Base-by-base conservation (phyloP, 2,329 filamentous ascomycete genomes). In the Pseudogymnoascus sp. region DNA sequence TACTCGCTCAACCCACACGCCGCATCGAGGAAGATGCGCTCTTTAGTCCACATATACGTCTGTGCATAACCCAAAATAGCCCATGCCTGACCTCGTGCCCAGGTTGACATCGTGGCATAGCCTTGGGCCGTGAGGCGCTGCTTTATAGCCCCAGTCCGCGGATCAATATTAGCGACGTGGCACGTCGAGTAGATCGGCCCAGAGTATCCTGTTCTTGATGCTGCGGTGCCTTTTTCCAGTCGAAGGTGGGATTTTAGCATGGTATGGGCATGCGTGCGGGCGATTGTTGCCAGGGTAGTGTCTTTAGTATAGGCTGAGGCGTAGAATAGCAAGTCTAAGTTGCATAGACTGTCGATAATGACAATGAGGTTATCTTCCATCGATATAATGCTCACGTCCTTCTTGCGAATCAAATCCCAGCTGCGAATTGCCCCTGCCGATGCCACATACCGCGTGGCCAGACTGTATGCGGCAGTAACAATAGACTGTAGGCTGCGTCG, bases 21-120 rank as follows among this genome's bases (percentile, higher is more conserved):
- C 0, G 79, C 78, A 0, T 75, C 65, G 0, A 81, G 68, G 41
- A 80, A 81, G 0, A 60, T 66, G 0, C 65, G 24, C 2, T 78
- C 73, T 16, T 76, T 77, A 0, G 80, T 82, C 78, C 79, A 81
- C 26, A 69, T 70, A 61, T 79, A 81, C 0, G 77, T 78, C 64
- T 81, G 79, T 0, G 78, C 73, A 61, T 79, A 82, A 0, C 80
- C 80, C 43, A 81, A 70, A 6, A 82, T 77, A 0, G 75, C 75
- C 80, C 80, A 83, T 0, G 78, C 77, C 63, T 82, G 80, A 0
- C 80, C 81, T 1, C 81, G 73, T 1, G 70, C 71, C 77, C 77
- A 78, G 4, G 74, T 76, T 2, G 75, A 77, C 33, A 70, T 69
- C 50, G 78, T 75, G 14, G 64, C 65, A 65, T 73, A 73, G 1